Evolutionary conservation across 257 asterid species (phyloP).

Genomic region (Petunia secreta): DNA sequence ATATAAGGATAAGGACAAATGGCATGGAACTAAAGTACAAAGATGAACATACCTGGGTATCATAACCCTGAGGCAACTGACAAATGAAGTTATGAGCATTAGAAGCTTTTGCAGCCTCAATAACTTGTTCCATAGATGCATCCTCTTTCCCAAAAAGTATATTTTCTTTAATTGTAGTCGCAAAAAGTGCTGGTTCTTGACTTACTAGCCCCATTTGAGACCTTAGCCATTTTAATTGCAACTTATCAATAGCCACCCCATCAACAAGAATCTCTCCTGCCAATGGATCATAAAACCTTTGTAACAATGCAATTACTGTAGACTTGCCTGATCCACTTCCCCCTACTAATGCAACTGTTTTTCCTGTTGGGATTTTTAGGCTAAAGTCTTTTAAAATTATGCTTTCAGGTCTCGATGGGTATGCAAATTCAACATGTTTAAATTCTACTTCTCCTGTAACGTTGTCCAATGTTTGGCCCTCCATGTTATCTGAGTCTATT

Average conservation of each 20-base stretch:
- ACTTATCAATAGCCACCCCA: constrained; percentile 68
- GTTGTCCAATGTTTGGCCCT: constrained; percentile 54
- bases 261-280: constrained; percentile 75
- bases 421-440: constrained; percentile 59
- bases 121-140: constrained; percentile 74
- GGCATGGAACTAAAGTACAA: neutral
- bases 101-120: constrained; percentile 86
- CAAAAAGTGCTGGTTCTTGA: constrained; percentile 94
- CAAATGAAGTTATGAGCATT: constrained; percentile 89
- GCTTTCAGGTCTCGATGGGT: constrained; percentile 84
- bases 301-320: constrained; percentile 74
- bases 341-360: constrained; percentile 83
- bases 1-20: constrained; percentile 6
- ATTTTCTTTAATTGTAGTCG: constrained; percentile 83
- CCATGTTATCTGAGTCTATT: constrained; percentile 71
- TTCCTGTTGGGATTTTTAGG: constrained; percentile 68
- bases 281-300: constrained; percentile 84
- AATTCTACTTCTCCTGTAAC: constrained; percentile 79
- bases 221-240: constrained; percentile 92
- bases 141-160: constrained; percentile 89
- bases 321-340: constrained; percentile 97
- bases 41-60: constrained; percentile 67
- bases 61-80: constrained; percentile 83
- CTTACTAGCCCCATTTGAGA: constrained; percentile 96
- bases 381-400: constrained; percentile 64